These are phyloP conservation scores for Scheffersomyces lignosus DNA, from an alignment of 805 yeast genomes.

Conservation along the genomic window DNA sequence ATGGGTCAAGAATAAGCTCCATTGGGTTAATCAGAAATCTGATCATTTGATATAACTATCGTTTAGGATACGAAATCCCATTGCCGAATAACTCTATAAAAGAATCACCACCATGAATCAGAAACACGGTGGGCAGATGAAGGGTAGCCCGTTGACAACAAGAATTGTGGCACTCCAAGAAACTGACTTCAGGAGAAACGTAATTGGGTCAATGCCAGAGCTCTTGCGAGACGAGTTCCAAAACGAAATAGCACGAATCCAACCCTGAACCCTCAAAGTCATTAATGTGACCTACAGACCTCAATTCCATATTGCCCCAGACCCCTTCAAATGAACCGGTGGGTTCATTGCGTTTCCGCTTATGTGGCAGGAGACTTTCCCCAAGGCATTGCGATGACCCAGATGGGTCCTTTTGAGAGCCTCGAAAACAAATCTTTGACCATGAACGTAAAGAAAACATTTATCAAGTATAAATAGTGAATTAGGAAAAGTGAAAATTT, in stretches of 20 bases:
- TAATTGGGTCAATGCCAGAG: slow-evolving; percentile 19
- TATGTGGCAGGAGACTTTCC: slow-evolving; percentile 85
- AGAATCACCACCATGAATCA: slow-evolving; percentile 17
- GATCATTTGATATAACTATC: slow-evolving; percentile 74
- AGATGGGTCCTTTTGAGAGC: slow-evolving; percentile 56
- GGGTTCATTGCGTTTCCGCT: slow-evolving; percentile 61
- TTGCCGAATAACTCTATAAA: slow-evolving; percentile 47
- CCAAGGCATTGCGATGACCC: slow-evolving; percentile 54
- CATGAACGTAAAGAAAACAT: slow-evolving; percentile 57
- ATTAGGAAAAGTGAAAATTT: too few relatives aligned
- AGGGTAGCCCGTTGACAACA: too few relatives aligned
- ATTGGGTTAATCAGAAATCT: slow-evolving; percentile 58
- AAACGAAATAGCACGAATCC: neutral
- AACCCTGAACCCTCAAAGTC: slow-evolving; percentile 7
- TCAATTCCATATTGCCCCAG: too few relatives aligned
- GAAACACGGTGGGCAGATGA: slow-evolving; percentile 16
- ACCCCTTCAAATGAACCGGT: slow-evolving; percentile 24
- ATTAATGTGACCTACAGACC: slow-evolving; percentile 4
- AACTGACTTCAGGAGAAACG: too few relatives aligned
- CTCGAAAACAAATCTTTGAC: slow-evolving; percentile 78
- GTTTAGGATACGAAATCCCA: slow-evolving; percentile 59
- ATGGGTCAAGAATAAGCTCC: slow-evolving; percentile 82
- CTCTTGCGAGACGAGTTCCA: slow-evolving; percentile 18
- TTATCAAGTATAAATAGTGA: too few relatives aligned
- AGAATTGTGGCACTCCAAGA: too few relatives aligned